Evolutionary conservation across 768 basidiomycete genomes (phyloP).

Genomic region (Serendipita sp.): DNA sequence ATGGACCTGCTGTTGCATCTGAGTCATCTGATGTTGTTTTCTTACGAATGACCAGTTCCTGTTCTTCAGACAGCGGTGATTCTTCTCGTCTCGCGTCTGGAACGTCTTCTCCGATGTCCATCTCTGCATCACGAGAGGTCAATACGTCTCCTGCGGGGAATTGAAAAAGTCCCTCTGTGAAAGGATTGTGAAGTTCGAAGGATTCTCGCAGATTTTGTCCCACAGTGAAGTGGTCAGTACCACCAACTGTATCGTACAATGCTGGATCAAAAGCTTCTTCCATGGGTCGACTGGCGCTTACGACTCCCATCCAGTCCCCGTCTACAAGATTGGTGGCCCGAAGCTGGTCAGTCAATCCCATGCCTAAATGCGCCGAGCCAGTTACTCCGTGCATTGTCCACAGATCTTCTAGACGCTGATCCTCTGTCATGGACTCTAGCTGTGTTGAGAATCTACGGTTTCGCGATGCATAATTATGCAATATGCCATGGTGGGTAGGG

Average conservation of each 20-base stretch:
- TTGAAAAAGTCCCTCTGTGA: background rate
- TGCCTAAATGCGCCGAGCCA: background rate
- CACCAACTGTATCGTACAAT: background rate
- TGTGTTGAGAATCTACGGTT: background rate
- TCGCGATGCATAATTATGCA: background rate
- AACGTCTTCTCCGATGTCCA: background rate
- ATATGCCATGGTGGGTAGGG: background rate
- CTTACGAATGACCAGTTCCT: background rate
- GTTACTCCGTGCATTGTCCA: constrained; percentile 1
- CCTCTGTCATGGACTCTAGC: background rate
- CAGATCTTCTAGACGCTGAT: background rate
- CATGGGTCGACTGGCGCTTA: background rate
- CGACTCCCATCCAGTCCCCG: background rate
- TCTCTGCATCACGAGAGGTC: background rate
- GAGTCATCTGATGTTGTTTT: background rate
- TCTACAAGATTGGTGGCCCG: background rate
- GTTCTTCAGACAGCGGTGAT: background rate
- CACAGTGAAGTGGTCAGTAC: background rate
- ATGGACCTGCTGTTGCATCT: background rate
- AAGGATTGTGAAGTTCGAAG: background rate
- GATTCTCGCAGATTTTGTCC: background rate
- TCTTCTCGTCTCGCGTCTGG: background rate
- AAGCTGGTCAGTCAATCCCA: background rate
- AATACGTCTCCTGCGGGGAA: background rate
- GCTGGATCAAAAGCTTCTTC: background rate